Evolutionary conservation across 148 eudicot species (phyloP).

Genomic region (Polygonum aviculare): DNA sequence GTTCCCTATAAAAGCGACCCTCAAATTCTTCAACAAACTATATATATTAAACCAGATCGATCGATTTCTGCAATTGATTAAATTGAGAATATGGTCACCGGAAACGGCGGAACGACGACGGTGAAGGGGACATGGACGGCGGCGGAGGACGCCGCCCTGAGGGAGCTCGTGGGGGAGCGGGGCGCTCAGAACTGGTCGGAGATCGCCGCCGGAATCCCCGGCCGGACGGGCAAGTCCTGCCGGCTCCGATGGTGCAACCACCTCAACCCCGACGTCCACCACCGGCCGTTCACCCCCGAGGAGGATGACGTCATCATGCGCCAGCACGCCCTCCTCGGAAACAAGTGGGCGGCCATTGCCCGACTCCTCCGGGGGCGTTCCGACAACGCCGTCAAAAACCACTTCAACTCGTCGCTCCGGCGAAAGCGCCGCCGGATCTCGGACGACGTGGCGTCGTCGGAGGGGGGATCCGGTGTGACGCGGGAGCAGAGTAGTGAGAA

Average conservation of each 20-base stretch:
- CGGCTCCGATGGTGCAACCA: slow-evolving; percentile 71
- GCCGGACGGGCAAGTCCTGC: slow-evolving; percentile 67
- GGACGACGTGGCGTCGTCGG: background rate
- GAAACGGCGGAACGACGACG: slow-evolving; percentile 19
- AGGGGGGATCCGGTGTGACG: background rate
- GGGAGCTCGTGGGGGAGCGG: slow-evolving; percentile 36
- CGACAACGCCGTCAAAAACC: slow-evolving; percentile 61
- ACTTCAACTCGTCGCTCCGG: slow-evolving; percentile 55
- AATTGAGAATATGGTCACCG: background rate
- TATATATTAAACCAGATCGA: background rate
- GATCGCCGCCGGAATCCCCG: slow-evolving; percentile 42
- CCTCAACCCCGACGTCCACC: slow-evolving; percentile 54
- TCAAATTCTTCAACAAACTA: background rate
- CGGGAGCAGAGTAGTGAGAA: background rate
- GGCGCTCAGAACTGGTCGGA: slow-evolving; percentile 65
- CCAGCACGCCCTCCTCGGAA: slow-evolving; percentile 42
- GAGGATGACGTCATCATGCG: slow-evolving; percentile 42
- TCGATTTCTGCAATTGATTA: background rate
- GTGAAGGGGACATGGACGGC: slow-evolving; percentile 57
- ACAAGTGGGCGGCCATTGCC: slow-evolving; percentile 64
- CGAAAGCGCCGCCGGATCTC: slow-evolving; percentile 15
- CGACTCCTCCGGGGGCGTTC: slow-evolving; percentile 48
- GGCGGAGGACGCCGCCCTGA: slow-evolving; percentile 39
- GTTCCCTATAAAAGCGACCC: background rate
- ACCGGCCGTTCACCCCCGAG: slow-evolving; percentile 36